These are phyloP conservation scores for Filosporella fistucella DNA, from an alignment of 495 filamentous ascomycete species.

Conservation along the genomic window DNA sequence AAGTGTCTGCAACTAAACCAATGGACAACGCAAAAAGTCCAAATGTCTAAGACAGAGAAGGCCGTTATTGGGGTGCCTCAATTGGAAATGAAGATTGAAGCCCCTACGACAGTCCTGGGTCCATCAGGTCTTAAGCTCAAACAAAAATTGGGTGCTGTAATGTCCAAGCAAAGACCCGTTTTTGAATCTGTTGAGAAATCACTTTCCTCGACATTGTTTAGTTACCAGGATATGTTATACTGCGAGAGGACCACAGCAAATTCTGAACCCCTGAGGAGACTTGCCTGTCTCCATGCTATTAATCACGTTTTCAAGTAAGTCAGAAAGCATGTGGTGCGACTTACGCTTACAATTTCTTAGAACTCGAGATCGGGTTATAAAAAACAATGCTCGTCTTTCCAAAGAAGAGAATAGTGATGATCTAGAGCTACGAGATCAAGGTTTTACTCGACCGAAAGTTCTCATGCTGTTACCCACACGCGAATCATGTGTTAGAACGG, in stretches of 20 bases:
- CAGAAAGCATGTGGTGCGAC: background rate
- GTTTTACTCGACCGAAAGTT: conserved; percentile 91
- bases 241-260: conserved; percentile 63
- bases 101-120: conserved; percentile 27
- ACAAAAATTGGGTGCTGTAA: conserved; percentile 38
- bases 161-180: conserved; percentile 18
- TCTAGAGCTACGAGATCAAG: conserved; percentile 85
- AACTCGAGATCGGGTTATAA: conserved; percentile 86
- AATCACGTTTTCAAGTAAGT: conserved; percentile 84
- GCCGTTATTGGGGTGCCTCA: conserved; percentile 32
- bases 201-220: conserved; percentile 57
- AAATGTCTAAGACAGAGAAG: conserved; percentile 34
- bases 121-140: conserved; percentile 57
- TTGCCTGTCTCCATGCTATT: conserved; percentile 77
- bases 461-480: conserved; percentile 85
- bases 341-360: conserved; percentile 26
- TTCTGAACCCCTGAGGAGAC: conserved; percentile 57
- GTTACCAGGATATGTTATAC: conserved; percentile 79
- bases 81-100: conserved; percentile 9
- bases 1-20: conserved; percentile 51
- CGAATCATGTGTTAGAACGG: conserved; percentile 71
- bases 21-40: conserved; percentile 50
- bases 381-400: conserved; percentile 78
- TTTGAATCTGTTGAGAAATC: conserved; percentile 48
- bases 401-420: conserved; percentile 46